phyloP scores from a whole-genome alignment of 176 grass and related monocot species.

The Luzula sylvatica region DNA sequence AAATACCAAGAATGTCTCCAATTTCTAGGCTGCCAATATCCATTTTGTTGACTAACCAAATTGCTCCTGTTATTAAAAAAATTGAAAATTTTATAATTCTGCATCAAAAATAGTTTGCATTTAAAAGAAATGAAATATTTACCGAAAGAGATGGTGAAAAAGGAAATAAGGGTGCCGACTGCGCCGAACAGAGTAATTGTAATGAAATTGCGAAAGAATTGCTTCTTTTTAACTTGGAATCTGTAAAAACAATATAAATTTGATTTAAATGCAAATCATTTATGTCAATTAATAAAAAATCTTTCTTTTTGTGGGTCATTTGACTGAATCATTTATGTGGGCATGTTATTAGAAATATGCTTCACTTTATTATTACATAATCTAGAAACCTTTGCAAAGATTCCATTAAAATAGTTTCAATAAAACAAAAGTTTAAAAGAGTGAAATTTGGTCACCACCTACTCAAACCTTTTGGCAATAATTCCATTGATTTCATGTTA shows the following conservation, averaged over 20 bases:
- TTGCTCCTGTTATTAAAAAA: conserved; percentile 45
- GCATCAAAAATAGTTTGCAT: conserved; percentile 14
- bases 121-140: conserved; percentile 9
- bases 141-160: conserved; percentile 87
- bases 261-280: conserved; percentile 1
- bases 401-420: too few species aligned
- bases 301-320: too few species aligned
- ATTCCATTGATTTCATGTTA: too few species aligned
- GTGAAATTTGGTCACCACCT: too few species aligned
- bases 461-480: too few species aligned
- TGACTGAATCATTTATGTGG: too few species aligned
- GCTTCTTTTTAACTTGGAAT: conserved; percentile 99
- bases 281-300: not conserved
- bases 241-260: conserved; percentile 28
- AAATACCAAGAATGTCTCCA: conserved; percentile 91
- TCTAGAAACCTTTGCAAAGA: too few species aligned
- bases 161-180: conserved; percentile 87
- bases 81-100: conserved; percentile 22
- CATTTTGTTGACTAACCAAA: conserved; percentile 74
- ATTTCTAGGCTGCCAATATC: conserved; percentile 79
- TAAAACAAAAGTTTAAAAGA: too few species aligned
- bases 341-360: not conserved
- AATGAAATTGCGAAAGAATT: conserved; percentile 97
- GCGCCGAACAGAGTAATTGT: conserved; percentile 92
- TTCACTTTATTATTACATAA: not conserved